Base-by-base conservation (phyloP, 768 basidiomycete genomes). In the Lyophyllum decastes region DNA sequence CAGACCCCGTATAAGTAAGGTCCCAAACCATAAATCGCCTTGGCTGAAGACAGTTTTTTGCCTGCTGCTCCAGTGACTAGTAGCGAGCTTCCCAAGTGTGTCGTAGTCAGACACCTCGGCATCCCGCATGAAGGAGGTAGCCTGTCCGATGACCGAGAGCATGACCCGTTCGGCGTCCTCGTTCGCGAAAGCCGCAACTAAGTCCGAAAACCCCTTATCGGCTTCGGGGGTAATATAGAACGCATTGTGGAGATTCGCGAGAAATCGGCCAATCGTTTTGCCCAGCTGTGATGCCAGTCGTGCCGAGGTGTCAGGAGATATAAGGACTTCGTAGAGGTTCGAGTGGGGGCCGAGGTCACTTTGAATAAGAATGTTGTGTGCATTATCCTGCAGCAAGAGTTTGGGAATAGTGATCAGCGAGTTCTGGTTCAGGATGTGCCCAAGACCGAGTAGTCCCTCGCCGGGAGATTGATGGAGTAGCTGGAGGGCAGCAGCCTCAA, bases 21-120 rank as follows among this genome's bases (percentile, higher is more conserved):
- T 63, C 11, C 62, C 56, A 41, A 53, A 63, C 59, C 62, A 61
- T 4, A 61, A 41, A 54, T 63, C 59, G 8, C 62, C 62, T 44
- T 61, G 59, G n/a, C 55, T 35, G 40, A 63, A 63, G 30, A 45
- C 56, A 22, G 38, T 58, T 51, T 54, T 57, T 25, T 61, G 21
- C 40, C 62, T 49, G 26, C 21, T 52, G 30, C 27, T 51, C 62
- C 61, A 63, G 41, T 58, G 55, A n/a, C 52, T 56, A 21, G 45
- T 21, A n/a, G 62, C 62, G 16, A 49, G 40, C 38, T 51, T 41
- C 34, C 52, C 59, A 12, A 63, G 48, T 16, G 30, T 24, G 33
- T 54, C 61, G 46, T 52, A 58, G 53, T 63, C 62, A 14, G 44
- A 10, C n/a, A 61, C 61, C 30, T 49, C 60, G 33, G 62, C 61